Conservation (phyloP, 345 rosid genomes). For the Sisymbrium irio region DNA sequence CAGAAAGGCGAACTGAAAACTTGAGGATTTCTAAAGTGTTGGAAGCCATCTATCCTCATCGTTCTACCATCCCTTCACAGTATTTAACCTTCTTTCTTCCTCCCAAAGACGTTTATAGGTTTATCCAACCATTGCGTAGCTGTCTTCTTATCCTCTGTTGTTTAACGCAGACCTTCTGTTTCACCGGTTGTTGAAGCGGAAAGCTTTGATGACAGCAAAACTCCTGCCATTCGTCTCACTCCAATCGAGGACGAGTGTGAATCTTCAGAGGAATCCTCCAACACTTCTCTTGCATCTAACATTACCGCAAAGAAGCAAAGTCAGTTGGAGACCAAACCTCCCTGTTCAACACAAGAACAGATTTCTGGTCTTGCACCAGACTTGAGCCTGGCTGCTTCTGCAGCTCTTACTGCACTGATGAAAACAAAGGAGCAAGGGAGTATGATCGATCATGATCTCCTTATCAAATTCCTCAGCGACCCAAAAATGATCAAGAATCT, state of each 20-base stretch:
- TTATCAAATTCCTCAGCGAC: constrained; percentile 50
- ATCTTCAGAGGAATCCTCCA: constrained; percentile 20
- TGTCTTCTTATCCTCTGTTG: background rate
- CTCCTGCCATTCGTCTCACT: constrained; percentile 51
- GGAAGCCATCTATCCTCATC: constrained; percentile 54
- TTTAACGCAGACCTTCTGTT: constrained; percentile 46
- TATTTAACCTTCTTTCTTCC: constrained; percentile 11
- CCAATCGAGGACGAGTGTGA: constrained; percentile 54
- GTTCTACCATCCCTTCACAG: constrained; percentile 50
- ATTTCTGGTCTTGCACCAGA: constrained; percentile 32
- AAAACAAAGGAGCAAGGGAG: constrained; percentile 40
- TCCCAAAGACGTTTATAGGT: background rate
- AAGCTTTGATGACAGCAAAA: constrained; percentile 45
- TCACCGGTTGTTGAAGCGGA: constrained; percentile 38
- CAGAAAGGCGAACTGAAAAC: constrained; percentile 42
- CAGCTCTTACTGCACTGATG: constrained; percentile 37
- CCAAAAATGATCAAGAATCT: constrained; percentile 48
- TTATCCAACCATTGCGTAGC: background rate
- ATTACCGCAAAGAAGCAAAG: constrained; percentile 6
- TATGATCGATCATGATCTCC: constrained; percentile 54
- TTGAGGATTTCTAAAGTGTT: constrained; percentile 44
- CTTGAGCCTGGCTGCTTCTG: constrained; percentile 39
- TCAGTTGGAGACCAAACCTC: constrained; percentile 15
- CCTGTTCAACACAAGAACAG: background rate
- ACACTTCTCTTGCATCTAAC: background rate